Conservation (phyloP, 306 rosid genomes). For the Rosa chinensis region DNA sequence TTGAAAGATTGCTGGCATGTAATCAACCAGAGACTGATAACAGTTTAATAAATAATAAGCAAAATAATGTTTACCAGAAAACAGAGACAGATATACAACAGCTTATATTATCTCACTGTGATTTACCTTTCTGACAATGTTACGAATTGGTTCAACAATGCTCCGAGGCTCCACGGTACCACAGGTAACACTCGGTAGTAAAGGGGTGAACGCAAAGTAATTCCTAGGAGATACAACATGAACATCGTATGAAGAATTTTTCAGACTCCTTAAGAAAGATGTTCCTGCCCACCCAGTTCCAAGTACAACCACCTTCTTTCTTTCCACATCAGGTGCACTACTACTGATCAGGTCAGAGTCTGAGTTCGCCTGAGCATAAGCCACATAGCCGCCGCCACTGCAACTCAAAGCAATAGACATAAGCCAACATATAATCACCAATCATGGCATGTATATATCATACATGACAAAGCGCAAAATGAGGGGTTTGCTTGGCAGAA, state of each 20-base stretch:
- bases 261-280: constrained; percentile 77
- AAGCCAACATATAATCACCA: not conserved
- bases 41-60: not conserved
- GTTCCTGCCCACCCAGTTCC: constrained; percentile 99
- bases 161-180: constrained; percentile 96
- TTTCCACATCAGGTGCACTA: constrained; percentile 37
- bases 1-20: not conserved
- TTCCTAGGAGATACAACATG: constrained; percentile 90
- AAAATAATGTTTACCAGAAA: not conserved
- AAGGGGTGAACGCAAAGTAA: constrained; percentile 89
- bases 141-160: constrained; percentile 89
- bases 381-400: constrained; percentile 92
- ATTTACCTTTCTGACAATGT: constrained; percentile 66
- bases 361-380: constrained; percentile 57
- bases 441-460: not conserved
- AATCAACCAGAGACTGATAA: not conserved
- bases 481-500: too few relatives aligned
- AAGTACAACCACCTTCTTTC: constrained; percentile 83
- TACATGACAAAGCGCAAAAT: too few relatives aligned
- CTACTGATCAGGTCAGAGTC: constrained; percentile 29
- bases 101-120: too few relatives aligned
- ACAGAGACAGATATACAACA: not conserved
- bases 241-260: constrained; percentile 65
- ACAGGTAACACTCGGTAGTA: constrained; percentile 91
- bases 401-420: constrained; percentile 17